phyloP scores from a whole-genome alignment of 2,329 filamentous ascomycete genomes.

The Colletotrichum sp. region DNA sequence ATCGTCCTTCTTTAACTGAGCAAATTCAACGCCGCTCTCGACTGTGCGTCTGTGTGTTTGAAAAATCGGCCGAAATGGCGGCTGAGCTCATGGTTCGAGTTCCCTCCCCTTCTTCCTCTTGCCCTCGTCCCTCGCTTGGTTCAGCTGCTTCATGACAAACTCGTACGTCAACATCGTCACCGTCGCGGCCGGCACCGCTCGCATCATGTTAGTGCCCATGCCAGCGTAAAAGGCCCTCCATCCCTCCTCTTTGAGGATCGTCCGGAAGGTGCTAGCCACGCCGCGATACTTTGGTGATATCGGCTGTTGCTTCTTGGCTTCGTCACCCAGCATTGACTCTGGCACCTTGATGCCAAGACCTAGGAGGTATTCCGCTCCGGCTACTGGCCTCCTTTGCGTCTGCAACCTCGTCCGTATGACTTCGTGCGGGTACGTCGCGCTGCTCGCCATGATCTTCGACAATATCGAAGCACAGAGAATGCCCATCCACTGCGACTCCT shows the following conservation, averaged over 20 bases:
- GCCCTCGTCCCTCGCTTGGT: conserved; percentile 46
- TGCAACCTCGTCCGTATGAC: conserved; percentile 93
- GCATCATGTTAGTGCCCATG: conserved; percentile 96
- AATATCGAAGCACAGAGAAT: conserved; percentile 89
- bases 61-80: background rate
- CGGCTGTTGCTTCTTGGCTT: conserved; percentile 30
- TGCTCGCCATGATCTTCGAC: conserved; percentile 93
- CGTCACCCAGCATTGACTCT: conserved; percentile 49
- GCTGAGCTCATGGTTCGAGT: conserved; percentile 2
- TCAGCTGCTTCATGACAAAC: conserved; percentile 66
- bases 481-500: conserved; percentile 78
- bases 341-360: conserved; percentile 49
- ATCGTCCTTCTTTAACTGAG: background rate
- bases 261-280: conserved; percentile 80
- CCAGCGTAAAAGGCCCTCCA: conserved; percentile 97
- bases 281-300: conserved; percentile 71
- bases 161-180: conserved; percentile 99
- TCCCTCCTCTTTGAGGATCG: conserved; percentile 88
- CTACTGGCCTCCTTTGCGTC: conserved; percentile 81
- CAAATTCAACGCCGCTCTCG: conserved; percentile 25
- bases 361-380: conserved; percentile 57
- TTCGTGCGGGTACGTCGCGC: conserved; percentile 95
- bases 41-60: background rate
- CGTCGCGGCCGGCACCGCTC: conserved; percentile 92
- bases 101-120: conserved; percentile 32